phyloP scores from a whole-genome alignment of 2,329 filamentous ascomycete genomes.

The Trichoderma asperellum region DNA sequence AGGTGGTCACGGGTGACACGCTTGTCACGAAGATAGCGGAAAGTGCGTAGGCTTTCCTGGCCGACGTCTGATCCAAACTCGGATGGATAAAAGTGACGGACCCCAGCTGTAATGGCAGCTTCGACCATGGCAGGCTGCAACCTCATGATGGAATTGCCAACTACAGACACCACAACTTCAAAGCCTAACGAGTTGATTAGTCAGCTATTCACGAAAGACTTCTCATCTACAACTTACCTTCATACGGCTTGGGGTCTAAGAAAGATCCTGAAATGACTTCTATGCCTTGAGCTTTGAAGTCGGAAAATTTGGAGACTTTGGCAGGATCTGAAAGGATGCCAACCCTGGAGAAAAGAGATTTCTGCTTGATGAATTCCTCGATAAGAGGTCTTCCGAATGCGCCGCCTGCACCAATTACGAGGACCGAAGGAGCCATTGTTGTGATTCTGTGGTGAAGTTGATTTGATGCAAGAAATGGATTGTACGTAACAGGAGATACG shows the following conservation, averaged over 20 bases:
- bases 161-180: slow-evolving; percentile 9
- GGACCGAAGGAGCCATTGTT: slow-evolving; percentile 1
- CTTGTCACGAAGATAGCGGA: slow-evolving; percentile 17
- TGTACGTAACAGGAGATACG: neutral
- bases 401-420: slow-evolving; percentile 14
- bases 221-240: neutral
- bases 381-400: slow-evolving; percentile 8
- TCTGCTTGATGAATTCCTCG: slow-evolving; percentile 13
- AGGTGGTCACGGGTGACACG: slow-evolving; percentile 17
- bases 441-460: neutral
- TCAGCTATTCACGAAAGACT: neutral
- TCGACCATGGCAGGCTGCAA: slow-evolving; percentile 9
- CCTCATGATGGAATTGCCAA: slow-evolving; percentile 16
- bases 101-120: slow-evolving; percentile 2
- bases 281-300: neutral
- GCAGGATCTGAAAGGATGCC: slow-evolving; percentile 5
- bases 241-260: slow-evolving; percentile 2
- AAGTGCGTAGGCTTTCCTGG: slow-evolving; percentile 5
- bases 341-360: neutral
- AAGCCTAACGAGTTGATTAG: neutral
- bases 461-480: neutral
- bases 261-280: neutral
- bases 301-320: slow-evolving; percentile 16
- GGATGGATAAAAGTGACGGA: slow-evolving; percentile 17
- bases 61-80: slow-evolving; percentile 18